phyloP scores from a whole-genome alignment of 352 stramenopile genomes.

The Globisporangium recalcitrans region DNA sequence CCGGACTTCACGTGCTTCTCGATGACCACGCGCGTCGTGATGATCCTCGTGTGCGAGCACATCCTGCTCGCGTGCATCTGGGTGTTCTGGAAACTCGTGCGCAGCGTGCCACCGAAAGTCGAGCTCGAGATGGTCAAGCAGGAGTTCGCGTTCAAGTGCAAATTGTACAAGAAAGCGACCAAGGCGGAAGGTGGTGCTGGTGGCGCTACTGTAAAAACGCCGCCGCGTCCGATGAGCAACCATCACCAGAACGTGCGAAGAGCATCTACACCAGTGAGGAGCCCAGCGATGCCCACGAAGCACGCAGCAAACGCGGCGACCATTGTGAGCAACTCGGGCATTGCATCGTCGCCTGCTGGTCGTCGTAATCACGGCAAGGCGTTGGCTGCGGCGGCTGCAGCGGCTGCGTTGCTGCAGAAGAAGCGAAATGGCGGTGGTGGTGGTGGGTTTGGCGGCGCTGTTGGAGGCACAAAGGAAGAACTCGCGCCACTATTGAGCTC shows the following conservation, averaged over 20 bases:
- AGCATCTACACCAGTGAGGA: neutral
- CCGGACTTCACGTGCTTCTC: slow-evolving; percentile 74
- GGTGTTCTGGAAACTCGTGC: slow-evolving; percentile 63
- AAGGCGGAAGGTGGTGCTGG: slow-evolving; percentile 3
- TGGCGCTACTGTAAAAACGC: neutral
- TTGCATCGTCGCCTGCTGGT: neutral
- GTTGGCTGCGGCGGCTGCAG: slow-evolving; percentile 6
- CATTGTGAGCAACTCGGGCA: slow-evolving; percentile 17
- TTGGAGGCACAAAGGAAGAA: slow-evolving; percentile 37
- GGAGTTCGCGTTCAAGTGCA: slow-evolving; percentile 71
- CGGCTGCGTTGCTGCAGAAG: slow-evolving; percentile 10
- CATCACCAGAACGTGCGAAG: neutral
- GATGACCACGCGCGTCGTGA: slow-evolving; percentile 67
- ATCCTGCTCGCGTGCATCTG: slow-evolving; percentile 51
- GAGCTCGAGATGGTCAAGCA: slow-evolving; percentile 63
- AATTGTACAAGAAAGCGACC: slow-evolving; percentile 47
- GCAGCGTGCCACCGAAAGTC: slow-evolving; percentile 51
- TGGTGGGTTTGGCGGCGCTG: neutral
- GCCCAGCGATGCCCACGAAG: neutral
- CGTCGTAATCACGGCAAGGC: slow-evolving; percentile 6
- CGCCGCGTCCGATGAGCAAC: neutral
- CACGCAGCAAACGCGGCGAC: neutral
- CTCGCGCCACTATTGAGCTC: slow-evolving; percentile 53
- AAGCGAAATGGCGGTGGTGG: neutral
- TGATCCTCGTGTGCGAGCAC: slow-evolving; percentile 77